Evolutionary conservation across 2,329 filamentous ascomycete genomes (phyloP), one percentile per base, ranked within the genome.

Genomic region (Talaromyces sp.): DNA sequence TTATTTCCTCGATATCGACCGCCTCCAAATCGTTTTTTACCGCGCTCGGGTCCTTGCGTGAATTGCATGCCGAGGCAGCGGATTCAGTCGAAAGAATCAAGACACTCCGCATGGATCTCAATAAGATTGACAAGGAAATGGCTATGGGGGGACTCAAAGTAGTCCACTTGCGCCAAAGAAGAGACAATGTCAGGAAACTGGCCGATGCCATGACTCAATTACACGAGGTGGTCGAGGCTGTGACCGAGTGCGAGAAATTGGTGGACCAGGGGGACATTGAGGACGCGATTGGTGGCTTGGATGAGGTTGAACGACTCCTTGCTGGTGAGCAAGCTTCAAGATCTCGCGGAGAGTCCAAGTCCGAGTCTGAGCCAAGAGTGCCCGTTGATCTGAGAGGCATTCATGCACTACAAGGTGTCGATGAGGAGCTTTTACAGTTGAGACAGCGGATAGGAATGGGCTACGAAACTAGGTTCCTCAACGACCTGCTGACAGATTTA

Each of bases 1-100:
- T 99, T 7, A 97, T 99, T 68, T 92, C 91, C 34, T 96, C 93
- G 0, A 99, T 99, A 65, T 98, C 94, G 2, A 92, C 91, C 0
- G 95, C 95, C 1, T 98, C 95, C 0, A 92, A 92, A 0, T 96
- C 94, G 0, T 99, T 99, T 75, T 99, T 99, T 70, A 93, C 92
- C 0, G 95, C 95, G 0, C 81, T 99, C 0, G 94, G 95, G 0
- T 96, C 93, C 0, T 80, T 99, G 36, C 89, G 92, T 66, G 92
- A 97, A 72, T 81, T 99, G 10, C 94, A 99, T 73, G 89, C 89
- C 0, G 95, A 99, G 75, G 93, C 95, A 6, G 89, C 92, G 10
- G 91, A 96, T 61, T 98, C 94, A 2, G 93, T 99, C 1, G 83
- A 89, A 8, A 87, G 90, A 64, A 99, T 99, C 63, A 92, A 92